Base-by-base conservation (phyloP, 73 alveolate genomes). In the Paramecium octaurelia region DNA sequence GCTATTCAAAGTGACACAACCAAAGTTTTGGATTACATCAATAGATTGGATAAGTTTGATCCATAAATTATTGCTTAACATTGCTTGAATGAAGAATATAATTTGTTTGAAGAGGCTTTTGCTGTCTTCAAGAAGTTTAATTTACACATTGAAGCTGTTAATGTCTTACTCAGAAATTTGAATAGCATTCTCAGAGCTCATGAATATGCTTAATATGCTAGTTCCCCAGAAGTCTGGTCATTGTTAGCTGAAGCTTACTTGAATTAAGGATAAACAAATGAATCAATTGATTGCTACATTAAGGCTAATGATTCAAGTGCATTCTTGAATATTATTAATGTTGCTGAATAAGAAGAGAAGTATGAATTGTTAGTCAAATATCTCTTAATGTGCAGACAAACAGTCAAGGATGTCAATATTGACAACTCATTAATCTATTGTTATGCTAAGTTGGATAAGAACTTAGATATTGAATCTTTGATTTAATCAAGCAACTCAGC, bases 1-100 rank as follows among this genome's bases (percentile, higher is more conserved):
- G 99, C 99, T 21, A 98, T 99, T 92, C 96, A 98, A 93, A 96
- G 99, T 35, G 99, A 99, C 95, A 92, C 93, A 71, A 70, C 99
- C 31, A 97, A 98, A 70, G 99, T 99, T 18, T 97, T 97, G 99
- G 99, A 98, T 94, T 99, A 98, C 95, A 97, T 99, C 89, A 98
- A 98, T 96, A 97, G 99, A 93, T 98, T 99, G 92, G 99, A 99
- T 95, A 99, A 99, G 97, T 99, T 97, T 95, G 99, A 99, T 95
- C 99, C 99, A 43, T 96, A 93, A 29, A 99, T 98, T 90, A 96
- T 99, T 6, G 99, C 99, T 58, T 92, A 97, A 95, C 96, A 96
- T 76, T 99, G 99, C 43, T 93, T 97, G 58, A 95, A 95, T 64
- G 97, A 94, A 42, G 93, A 93, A 57, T 95, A 96, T 92, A 83